Base-by-base conservation (phyloP, 352 stramenopile genomes). In the Aphanomyces euteiches region DNA sequence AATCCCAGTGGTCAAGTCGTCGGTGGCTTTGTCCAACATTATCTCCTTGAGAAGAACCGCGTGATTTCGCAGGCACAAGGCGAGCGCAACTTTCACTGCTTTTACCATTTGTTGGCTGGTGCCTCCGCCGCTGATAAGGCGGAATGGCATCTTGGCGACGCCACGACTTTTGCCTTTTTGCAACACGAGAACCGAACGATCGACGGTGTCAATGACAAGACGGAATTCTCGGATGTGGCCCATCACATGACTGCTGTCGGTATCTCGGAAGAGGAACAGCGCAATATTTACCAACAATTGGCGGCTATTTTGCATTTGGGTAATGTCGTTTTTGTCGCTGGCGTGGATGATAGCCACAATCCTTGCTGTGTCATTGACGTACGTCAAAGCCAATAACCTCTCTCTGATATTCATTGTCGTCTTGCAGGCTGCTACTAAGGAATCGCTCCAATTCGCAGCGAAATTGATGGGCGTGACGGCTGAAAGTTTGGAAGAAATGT, bases 31-130 rank as follows among this genome's bases (percentile, higher is more conserved):
- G 90, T 92, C 45, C 81, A 92, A 75, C 92, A 92, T 68, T 98
- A 97, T 77, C 77, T 98, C 56, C 80, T 98, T n/a, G 92, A 98
- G 74, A 93, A 95, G 69, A 93, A 83, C 57, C 88, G 92, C 54
- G 84, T 97, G 66, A 90, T 94, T 64, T 78, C 84, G 69, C 91
- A 97, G 50, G 80, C 87, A 8, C 80, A 88, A 7, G 88, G 85
- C 60, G 92, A 98, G 77, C 88, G 92, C 66, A 97, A 97, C 77
- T 98, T 97, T 76, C 92, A 98, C 79, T 74, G 91, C 19, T 98
- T 98, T 76, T 98, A 98, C 79, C 90, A 98, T 78, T 74, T 98
- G 43, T 79, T 97, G 45, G 78, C 85, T 0, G 89, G 86, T 47
- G 88, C 83, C 34, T 84, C 73, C 6, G 73, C 80, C 5, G 72